phyloP scores from a whole-genome alignment of 78 protist species.

The Protostelium mycophagum region DNA sequence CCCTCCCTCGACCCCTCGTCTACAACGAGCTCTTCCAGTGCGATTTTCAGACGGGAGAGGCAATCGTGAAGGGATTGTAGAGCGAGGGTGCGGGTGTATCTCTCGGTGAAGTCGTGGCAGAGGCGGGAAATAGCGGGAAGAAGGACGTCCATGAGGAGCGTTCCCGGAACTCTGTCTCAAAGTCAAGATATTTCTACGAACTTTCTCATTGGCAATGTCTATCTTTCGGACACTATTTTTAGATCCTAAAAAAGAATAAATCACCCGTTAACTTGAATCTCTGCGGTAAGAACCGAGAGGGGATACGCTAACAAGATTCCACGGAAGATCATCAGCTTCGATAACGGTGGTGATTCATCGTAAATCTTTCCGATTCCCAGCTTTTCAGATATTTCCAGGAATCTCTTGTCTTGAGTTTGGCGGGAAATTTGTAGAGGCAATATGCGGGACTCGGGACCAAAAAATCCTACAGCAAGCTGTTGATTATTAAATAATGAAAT shows the following conservation, averaged over 20 bases:
- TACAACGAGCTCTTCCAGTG: background rate
- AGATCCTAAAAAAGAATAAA: too few species aligned
- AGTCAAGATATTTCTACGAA: background rate
- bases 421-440: too few species aligned
- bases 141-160: background rate
- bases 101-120: background rate
- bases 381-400: background rate
- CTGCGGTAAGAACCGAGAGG: background rate
- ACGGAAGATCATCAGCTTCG: background rate
- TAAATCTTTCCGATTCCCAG: background rate
- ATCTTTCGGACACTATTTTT: too few species aligned
- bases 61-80: background rate
- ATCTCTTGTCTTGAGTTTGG: background rate
- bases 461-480: too few species aligned
- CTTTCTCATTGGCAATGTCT: background rate
- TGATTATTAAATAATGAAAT: too few species aligned
- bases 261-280: background rate
- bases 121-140: background rate
- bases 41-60: background rate
- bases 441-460: too few species aligned
- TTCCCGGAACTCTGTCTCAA: background rate
- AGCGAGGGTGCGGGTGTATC: background rate
- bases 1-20: background rate
- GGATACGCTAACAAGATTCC: background rate
- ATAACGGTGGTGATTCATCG: background rate